Evolutionary conservation across 805 yeast species (phyloP).

Genomic region (Hanseniaspora mollemarum): DNA sequence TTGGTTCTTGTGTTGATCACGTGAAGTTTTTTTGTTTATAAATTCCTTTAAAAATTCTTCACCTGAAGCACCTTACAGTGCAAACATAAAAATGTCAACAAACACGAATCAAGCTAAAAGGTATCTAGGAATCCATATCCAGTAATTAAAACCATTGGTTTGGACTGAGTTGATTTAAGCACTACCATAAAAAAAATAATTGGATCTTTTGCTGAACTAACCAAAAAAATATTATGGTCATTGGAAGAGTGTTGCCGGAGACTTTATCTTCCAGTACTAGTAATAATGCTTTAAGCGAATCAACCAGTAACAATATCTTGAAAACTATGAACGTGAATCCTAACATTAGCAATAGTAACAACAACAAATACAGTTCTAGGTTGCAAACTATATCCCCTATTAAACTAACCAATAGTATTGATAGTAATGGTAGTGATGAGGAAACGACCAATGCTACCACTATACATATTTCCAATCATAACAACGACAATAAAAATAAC

Average conservation of each 20-base stretch:
- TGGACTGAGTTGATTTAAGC: too few species aligned
- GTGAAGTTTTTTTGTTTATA: too few species aligned
- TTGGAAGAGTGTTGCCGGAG: slow-evolving; percentile 10
- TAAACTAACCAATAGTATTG: slow-evolving; percentile 3
- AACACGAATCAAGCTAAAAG: not conserved
- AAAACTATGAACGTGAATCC: not conserved
- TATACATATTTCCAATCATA: not conserved
- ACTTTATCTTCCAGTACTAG: not conserved
- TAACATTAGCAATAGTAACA: not conserved
- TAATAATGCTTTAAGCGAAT: slow-evolving; percentile 7
- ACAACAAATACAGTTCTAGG: slow-evolving; percentile 6
- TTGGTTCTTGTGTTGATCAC: too few species aligned
- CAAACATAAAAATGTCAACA: not conserved
- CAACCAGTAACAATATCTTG: slow-evolving; percentile 1
- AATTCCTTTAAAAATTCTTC: not conserved
- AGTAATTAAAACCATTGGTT: too few species aligned
- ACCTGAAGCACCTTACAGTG: not conserved
- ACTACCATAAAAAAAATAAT: not conserved
- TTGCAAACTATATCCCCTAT: slow-evolving; percentile 11
- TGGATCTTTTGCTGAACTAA: not conserved
- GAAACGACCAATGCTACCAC: slow-evolving; percentile 8
- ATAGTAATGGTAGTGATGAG: slow-evolving; percentile 9
- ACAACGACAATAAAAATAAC: not conserved
- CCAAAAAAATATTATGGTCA: slow-evolving; percentile 8
- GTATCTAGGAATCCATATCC: not conserved